phyloP scores from a whole-genome alignment of 768 basidiomycete species.

The Phaeolepiota aurea region DNA sequence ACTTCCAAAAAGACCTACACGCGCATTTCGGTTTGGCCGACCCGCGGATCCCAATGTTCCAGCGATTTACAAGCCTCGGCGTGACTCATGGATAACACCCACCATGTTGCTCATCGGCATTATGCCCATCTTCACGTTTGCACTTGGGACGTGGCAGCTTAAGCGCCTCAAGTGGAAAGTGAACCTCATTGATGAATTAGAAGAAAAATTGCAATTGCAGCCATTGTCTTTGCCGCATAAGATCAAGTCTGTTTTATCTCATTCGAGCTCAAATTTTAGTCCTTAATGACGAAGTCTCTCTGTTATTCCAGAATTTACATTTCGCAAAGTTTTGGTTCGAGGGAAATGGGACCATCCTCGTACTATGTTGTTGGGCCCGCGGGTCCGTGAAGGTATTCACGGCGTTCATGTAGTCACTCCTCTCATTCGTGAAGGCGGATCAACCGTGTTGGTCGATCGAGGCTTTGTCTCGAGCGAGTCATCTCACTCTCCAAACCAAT shows the following conservation, averaged over 20 bases:
- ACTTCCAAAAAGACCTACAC: neutral
- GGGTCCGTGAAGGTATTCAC: constrained; percentile 80
- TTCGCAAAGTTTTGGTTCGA: constrained; percentile 71
- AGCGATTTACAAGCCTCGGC: constrained; percentile 46
- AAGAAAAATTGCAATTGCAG: constrained; percentile 76
- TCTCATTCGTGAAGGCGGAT: constrained; percentile 67
- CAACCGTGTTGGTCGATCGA: constrained; percentile 85
- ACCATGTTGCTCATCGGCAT: constrained; percentile 71
- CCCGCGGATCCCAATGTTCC: constrained; percentile 24
- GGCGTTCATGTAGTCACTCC: constrained; percentile 90
- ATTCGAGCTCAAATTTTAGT: constrained; percentile 13
- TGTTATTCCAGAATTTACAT: constrained; percentile 82
- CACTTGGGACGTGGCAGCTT: constrained; percentile 90
- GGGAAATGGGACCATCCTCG: constrained; percentile 77
- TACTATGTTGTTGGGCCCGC: constrained; percentile 76
- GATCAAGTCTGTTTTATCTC: constrained; percentile 63
- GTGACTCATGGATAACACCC: constrained; percentile 56
- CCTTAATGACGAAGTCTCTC: constrained; percentile 33
- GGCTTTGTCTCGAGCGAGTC: constrained; percentile 73
- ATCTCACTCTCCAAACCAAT: constrained; percentile 17
- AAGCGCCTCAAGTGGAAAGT: constrained; percentile 93
- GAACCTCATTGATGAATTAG: constrained; percentile 85
- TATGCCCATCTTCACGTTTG: constrained; percentile 87
- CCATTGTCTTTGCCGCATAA: constrained; percentile 73
- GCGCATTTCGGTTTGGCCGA: neutral